Evolutionary conservation across 2,329 filamentous ascomycete species (phyloP).

Genomic region (Cercospora citrullina): DNA sequence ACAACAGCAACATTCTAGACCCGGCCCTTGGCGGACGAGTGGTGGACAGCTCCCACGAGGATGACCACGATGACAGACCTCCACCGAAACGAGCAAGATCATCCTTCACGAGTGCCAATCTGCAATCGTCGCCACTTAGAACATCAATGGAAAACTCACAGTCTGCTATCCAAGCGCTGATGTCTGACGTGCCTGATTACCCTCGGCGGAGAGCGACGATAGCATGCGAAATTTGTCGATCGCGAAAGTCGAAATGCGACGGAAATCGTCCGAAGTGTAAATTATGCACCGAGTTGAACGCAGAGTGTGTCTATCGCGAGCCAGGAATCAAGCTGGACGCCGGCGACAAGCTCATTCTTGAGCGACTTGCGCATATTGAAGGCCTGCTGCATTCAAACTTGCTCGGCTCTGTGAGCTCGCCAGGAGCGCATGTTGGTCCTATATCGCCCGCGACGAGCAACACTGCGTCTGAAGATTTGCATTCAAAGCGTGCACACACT

Average conservation of each 20-base stretch:
- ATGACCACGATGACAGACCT: slow-evolving; percentile 11
- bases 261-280: slow-evolving; percentile 72
- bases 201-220: slow-evolving; percentile 38
- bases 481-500: slow-evolving; percentile 39
- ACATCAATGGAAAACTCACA: slow-evolving; percentile 11
- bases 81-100: slow-evolving; percentile 15
- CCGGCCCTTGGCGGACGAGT: slow-evolving; percentile 6
- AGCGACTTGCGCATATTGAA: slow-evolving; percentile 75
- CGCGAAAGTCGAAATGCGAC: slow-evolving; percentile 39
- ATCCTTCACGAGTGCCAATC: slow-evolving; percentile 3
- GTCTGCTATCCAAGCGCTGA: not conserved
- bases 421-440: slow-evolving; percentile 20
- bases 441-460: slow-evolving; percentile 52
- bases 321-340: slow-evolving; percentile 85
- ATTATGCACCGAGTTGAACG: slow-evolving; percentile 77
- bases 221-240: slow-evolving; percentile 39
- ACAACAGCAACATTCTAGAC: slow-evolving; percentile 2
- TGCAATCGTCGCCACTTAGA: not conserved
- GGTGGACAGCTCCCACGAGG: not conserved
- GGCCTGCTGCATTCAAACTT: slow-evolving; percentile 72
- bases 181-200: slow-evolving; percentile 36
- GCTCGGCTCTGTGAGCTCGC: slow-evolving; percentile 34
- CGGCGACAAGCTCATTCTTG: slow-evolving; percentile 81
- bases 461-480: slow-evolving; percentile 44
- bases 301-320: slow-evolving; percentile 81